phyloP scores from a whole-genome alignment of 2,329 filamentous ascomycete genomes.

The Exophiala lecanii-corni region DNA sequence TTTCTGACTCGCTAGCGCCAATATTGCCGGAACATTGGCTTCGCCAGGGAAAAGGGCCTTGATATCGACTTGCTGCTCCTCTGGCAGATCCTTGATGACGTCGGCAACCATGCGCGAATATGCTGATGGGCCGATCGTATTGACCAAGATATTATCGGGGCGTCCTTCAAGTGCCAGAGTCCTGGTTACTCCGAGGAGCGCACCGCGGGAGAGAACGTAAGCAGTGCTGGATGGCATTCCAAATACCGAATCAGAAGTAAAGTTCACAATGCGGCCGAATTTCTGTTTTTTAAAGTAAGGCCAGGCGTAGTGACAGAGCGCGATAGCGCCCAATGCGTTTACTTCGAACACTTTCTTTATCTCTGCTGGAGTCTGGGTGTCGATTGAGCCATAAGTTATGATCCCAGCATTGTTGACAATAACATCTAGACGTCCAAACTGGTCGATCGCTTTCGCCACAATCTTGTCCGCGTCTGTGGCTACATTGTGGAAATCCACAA shows the following conservation, averaged over 20 bases:
- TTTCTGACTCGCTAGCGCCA: too few relatives aligned
- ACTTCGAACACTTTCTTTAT: constrained; percentile 55
- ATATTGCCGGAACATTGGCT: too few relatives aligned
- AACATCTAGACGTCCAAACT: constrained; percentile 1
- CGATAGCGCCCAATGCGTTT: constrained; percentile 88
- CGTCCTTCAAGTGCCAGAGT: constrained; percentile 92
- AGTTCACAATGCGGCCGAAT: constrained; percentile 89
- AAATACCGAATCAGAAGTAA: constrained; percentile 82
- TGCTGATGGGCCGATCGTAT: too few relatives aligned
- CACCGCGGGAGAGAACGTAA: constrained; percentile 92
- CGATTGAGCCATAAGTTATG: not conserved
- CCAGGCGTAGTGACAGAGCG: constrained; percentile 90
- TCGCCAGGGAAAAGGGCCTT: too few relatives aligned
- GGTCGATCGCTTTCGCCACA: constrained; percentile 54
- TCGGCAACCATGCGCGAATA: too few relatives aligned
- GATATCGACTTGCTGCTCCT: too few relatives aligned
- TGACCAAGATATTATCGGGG: constrained; percentile 95
- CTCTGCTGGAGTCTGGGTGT: not conserved
- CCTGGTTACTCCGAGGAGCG: constrained; percentile 93
- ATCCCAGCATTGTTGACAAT: constrained; percentile 4
- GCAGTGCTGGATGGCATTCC: constrained; percentile 92
- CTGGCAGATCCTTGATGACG: too few relatives aligned
- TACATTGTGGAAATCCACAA: constrained; percentile 97
- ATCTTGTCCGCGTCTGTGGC: constrained; percentile 96
- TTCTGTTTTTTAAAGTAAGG: constrained; percentile 97